Conservation (phyloP, 2,329 filamentous ascomycete genomes). For the Sporothrix brasiliensis region DNA sequence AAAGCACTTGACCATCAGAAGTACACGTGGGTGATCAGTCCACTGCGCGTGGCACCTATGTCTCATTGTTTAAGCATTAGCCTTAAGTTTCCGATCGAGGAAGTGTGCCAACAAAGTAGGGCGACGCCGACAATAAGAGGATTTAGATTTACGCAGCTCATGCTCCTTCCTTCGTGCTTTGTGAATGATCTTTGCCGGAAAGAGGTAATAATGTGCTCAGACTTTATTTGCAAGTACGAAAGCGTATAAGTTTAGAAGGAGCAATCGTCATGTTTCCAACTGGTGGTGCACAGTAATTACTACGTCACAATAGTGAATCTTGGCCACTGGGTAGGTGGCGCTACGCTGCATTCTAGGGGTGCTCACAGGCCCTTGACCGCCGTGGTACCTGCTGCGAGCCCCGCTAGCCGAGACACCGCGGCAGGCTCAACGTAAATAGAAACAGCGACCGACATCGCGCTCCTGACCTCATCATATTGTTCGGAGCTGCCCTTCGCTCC, state of each 20-base stretch:
- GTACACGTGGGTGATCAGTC: slow-evolving; percentile 17
- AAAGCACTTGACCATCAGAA: not conserved
- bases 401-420: slow-evolving; percentile 27
- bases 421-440: slow-evolving; percentile 20
- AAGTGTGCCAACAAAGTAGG: not conserved
- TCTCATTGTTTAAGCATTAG: not conserved
- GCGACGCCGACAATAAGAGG: not conserved
- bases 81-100: not conserved
- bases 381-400: slow-evolving; percentile 24
- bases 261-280: not conserved
- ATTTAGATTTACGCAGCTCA: not conserved
- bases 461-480: slow-evolving; percentile 20
- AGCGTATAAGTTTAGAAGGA: not conserved
- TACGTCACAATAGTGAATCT: slow-evolving; percentile 18
- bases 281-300: not conserved
- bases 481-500: slow-evolving; percentile 1
- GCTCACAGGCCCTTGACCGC: slow-evolving; percentile 24
- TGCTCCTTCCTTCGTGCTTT: not conserved
- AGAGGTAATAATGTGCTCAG: not conserved
- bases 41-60: not conserved
- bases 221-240: not conserved
- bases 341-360: not conserved
- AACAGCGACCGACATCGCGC: slow-evolving; percentile 33
- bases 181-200: not conserved
- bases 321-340: not conserved